Evolutionary conservation across 352 stramenopile genomes (phyloP), one percentile per base, ranked within the genome.

Genomic region (Phytophthora pistaciae): DNA sequence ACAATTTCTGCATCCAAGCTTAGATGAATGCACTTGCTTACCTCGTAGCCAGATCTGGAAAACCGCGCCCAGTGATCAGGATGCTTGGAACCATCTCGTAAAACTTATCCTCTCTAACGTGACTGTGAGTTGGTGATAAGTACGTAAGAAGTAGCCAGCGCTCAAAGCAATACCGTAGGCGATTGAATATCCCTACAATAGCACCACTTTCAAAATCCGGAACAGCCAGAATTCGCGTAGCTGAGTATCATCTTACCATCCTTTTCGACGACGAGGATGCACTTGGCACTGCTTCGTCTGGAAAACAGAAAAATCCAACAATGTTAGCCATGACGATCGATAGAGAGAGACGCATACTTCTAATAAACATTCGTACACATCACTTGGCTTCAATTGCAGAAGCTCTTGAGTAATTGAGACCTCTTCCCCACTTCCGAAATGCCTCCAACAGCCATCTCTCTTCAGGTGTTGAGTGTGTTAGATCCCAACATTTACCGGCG

Each of bases 191-290:
- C 1, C 96, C 95, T 95, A 90, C 72, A 63, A 87, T 33, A 91
- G 81, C 10, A 86, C 50, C 68, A 89, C 16, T 56, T 60, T 53
- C 25, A n/a, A 3, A 18, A 44, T 4, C 20, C 20, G 42, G 16
- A 49, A 49, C 7, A 49, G 18, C 42, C 20, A 49, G 14, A 23
- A 49, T 23, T 8, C 38, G 0, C 20, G 5, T 23, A 21, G 18
- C 18, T 13, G 16, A 11, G 10, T 23, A 21, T 9, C n/a, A 9
- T 50, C 63, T 23, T 72, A 96, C 96, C 95, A 55, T 99, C 96
- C 73, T 99, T 99, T 74, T 99, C 96, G 42, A 99, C 83, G 3
- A 99, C 91, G 6, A 99, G 53, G 63, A 99, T 98, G 64, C 74
- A 98, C 42, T 80, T 78, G 23, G 95, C 93, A 61, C 91, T 77